Conservation (phyloP, 2,329 filamentous ascomycete genomes). For the Fusarium sp. region DNA sequence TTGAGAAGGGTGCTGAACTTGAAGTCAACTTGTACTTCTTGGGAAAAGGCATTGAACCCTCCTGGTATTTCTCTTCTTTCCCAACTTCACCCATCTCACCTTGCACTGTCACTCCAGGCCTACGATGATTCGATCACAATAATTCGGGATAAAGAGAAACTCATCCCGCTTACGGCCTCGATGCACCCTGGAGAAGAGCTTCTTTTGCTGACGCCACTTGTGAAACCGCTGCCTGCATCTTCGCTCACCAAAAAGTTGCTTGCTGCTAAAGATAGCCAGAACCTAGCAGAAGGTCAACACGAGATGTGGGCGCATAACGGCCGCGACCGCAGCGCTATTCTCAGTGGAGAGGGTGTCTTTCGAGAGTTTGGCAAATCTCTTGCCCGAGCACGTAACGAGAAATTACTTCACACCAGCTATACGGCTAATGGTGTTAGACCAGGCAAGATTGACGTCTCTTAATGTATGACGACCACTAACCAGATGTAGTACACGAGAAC, state of each 20-base stretch:
- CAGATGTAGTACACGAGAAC: constrained; percentile 80
- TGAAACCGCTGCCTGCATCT: constrained; percentile 93
- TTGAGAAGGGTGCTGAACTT: constrained; percentile 81
- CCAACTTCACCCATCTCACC: constrained; percentile 85
- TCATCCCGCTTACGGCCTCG: constrained; percentile 85
- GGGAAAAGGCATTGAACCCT: constrained; percentile 92
- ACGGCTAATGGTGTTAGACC: constrained; percentile 92
- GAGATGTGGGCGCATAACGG: constrained; percentile 68
- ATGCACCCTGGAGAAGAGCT: constrained; percentile 89
- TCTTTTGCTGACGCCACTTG: constrained; percentile 87
- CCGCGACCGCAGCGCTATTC: constrained; percentile 71
- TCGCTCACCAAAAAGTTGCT: constrained; percentile 80
- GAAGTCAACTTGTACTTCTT: constrained; percentile 88
- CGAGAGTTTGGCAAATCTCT: constrained; percentile 88
- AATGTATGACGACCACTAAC: not conserved
- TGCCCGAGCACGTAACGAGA: constrained; percentile 86
- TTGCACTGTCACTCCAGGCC: constrained; percentile 82
- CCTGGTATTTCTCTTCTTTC: constrained; percentile 82
- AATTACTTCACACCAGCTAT: constrained; percentile 93
- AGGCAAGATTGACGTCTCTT: constrained; percentile 54
- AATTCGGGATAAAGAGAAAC: constrained; percentile 86
- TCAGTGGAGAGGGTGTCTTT: constrained; percentile 95
- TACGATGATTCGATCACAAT: constrained; percentile 96
- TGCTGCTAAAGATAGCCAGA: constrained; percentile 62
- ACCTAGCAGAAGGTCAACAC: constrained; percentile 57